Percentiles rank a stretch among this genome's conserved stretches.
Conservation (phyloP, 257 asterid species). For the Hygrophila difformis region DNA sequence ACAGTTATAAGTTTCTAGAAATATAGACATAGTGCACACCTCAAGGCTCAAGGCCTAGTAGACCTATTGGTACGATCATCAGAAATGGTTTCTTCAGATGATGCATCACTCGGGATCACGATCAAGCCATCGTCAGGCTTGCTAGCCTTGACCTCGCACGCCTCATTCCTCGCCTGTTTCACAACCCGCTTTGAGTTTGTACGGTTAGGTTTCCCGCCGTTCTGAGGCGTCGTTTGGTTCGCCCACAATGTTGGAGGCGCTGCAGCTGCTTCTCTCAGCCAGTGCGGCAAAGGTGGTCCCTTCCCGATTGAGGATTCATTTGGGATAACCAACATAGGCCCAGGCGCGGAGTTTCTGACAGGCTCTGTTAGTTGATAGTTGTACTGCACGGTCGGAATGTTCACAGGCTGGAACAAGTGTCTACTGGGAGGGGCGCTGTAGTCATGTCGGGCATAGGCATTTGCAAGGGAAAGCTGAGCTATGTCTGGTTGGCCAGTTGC, state of each 20-base stretch:
- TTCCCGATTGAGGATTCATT: not conserved
- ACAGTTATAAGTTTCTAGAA: too few relatives aligned
- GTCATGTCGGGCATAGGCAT: slow-evolving; percentile 6
- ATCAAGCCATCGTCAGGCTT: not conserved
- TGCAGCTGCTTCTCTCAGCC: too few relatives aligned
- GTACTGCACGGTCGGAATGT: slow-evolving; percentile 10
- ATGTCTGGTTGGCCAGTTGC: slow-evolving; percentile 9
- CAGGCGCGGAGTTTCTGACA: too few relatives aligned
- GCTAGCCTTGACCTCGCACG: not conserved
- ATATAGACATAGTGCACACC: too few relatives aligned
- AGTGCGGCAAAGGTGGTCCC: not conserved
- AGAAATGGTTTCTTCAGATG: not conserved
- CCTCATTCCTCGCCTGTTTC: not conserved
- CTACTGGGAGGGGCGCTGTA: slow-evolving; percentile 11
- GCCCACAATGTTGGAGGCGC: too few relatives aligned
- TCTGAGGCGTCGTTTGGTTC: too few relatives aligned
- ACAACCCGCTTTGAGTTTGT: too few relatives aligned
- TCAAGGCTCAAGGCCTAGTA: too few relatives aligned
- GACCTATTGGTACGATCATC: not conserved
- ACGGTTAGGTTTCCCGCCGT: too few relatives aligned
- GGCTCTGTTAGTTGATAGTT: too few relatives aligned
- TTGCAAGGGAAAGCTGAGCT: slow-evolving; percentile 34
- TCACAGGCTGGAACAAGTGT: slow-evolving; percentile 4
- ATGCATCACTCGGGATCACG: not conserved
- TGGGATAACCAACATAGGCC: slow-evolving; percentile 14